A percentile compares a stretch with the other conserved stretches of the same genome.
phyloP scores from a whole-genome alignment of 2,329 filamentous ascomycete genomes.

The Aspergillus amoenus region DNA sequence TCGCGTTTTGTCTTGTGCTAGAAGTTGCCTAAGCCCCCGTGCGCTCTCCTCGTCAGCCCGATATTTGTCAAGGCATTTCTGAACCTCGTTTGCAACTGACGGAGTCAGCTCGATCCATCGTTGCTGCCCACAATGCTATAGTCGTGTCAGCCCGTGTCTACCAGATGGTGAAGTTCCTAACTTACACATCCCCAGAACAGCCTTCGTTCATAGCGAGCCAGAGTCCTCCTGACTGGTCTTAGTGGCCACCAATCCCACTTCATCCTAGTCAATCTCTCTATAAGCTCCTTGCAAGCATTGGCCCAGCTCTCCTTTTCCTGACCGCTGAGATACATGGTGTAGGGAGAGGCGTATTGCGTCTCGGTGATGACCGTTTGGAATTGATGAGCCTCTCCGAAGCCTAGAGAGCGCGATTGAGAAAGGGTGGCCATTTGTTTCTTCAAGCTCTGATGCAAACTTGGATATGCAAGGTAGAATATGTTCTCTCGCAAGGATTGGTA shows the following conservation, averaged over 20 bases:
- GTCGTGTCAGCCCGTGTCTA: neutral
- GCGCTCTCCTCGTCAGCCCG: too few species aligned
- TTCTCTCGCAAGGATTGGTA: neutral
- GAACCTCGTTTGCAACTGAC: neutral
- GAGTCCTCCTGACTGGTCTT: neutral
- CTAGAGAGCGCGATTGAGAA: too few species aligned
- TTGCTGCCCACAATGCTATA: neutral
- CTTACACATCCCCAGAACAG: neutral
- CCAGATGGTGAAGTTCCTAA: rapidly evolving
- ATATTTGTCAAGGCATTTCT: neutral
- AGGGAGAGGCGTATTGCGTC: neutral
- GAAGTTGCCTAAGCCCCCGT: neutral
- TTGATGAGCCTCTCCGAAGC: neutral
- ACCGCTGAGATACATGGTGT: rapidly evolving
- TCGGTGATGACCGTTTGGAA: neutral
- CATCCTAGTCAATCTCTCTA: neutral
- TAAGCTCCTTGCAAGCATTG: neutral
- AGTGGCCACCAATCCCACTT: conserved; percentile 4
- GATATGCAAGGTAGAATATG: neutral
- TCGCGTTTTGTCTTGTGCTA: too few species aligned
- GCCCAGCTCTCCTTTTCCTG: neutral
- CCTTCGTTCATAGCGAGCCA: neutral
- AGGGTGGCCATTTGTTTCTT: neutral
- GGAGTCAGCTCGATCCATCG: neutral
- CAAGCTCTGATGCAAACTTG: neutral